These are phyloP conservation scores for Cordyceps pruinosa DNA, from an alignment of 2,329 filamentous ascomycete species.

Conservation along the genomic window DNA sequence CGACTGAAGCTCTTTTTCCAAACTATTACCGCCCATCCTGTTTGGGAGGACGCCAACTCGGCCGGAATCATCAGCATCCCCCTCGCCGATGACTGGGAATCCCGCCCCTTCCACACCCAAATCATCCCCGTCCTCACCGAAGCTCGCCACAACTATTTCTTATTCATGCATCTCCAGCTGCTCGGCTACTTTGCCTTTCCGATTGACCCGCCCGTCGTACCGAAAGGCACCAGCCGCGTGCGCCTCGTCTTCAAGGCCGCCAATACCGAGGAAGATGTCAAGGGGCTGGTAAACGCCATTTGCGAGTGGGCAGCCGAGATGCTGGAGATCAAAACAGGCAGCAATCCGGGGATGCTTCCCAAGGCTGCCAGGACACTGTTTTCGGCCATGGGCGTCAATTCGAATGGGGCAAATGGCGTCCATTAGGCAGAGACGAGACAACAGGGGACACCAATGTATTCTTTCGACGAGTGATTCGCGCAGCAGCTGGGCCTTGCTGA, in stretches of 20 bases:
- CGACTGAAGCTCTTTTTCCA: neutral
- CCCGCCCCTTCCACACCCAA: conserved; percentile 20
- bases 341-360: neutral
- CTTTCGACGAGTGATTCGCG: too few relatives aligned
- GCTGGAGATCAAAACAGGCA: neutral
- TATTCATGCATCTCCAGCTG: conserved; percentile 21
- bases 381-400: too few relatives aligned
- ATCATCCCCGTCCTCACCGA: conserved; percentile 24
- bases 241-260: conserved; percentile 34
- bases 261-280: conserved; percentile 30
- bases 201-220: conserved; percentile 34
- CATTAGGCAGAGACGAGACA: too few relatives aligned
- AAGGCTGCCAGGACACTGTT: neutral
- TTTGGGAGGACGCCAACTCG: conserved; percentile 19
- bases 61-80: conserved; percentile 24
- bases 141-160: conserved; percentile 18
- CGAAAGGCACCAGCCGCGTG: conserved; percentile 30
- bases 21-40: neutral
- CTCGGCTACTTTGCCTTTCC: conserved; percentile 19
- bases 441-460: too few relatives aligned
- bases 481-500: too few relatives aligned
- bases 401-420: too few relatives aligned
- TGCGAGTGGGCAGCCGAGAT: neutral
- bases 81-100: conserved; percentile 19
- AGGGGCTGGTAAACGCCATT: conserved; percentile 4